Base-by-base conservation (phyloP, 2,329 filamentous ascomycete species). In the Fusarium sp. region DNA sequence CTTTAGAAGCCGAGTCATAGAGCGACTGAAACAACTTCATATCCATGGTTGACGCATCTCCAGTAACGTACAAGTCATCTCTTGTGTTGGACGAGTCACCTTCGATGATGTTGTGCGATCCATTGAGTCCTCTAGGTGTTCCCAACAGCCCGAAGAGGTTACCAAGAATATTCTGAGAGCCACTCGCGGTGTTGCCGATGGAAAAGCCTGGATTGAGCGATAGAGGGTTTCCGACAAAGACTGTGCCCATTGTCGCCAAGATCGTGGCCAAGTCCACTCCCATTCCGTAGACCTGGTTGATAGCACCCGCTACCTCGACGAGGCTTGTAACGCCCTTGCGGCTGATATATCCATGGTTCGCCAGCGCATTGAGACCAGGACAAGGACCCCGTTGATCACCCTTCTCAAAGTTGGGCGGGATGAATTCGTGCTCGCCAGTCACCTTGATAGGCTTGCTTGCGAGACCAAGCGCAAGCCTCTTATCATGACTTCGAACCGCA, bases 261-360 rank as follows among this genome's bases (percentile, higher is more conserved):
- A 70, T 47, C 1, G 66, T 33, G 5, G 42, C 67, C 6, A 70
- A 6, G 26, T 70, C 68, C 2, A 66, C 20, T 1, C 60, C 68
- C 68, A 70, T 70, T 4, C 68, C 68, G 9, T 45, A 70, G 3
- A 70, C 44, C 8, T 70, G 45, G 12, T 75, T 75, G 50, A 72
- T 68, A 9, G 72, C 73, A 7, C 39, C 56, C 0, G 59, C 42
- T 5, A 68, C 70, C 45, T 75, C 73, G 3, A 53, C 51, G 31
- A 75, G 33, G 24, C 72, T 75, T 12, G 68, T 70, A 4, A 75
- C 62, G 3, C 73, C 73, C 18, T 65, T 75, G 13, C 73, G 62
- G 20, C 42, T 68, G 48, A 75, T 74, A 20, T 82, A 83, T 5
- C 81, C 81, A 55, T 83, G 81, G 61, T 83, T 83, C 16, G 81